Conservation (phyloP, 176 grass and related monocot genomes). For the Eleusine indica region DNA sequence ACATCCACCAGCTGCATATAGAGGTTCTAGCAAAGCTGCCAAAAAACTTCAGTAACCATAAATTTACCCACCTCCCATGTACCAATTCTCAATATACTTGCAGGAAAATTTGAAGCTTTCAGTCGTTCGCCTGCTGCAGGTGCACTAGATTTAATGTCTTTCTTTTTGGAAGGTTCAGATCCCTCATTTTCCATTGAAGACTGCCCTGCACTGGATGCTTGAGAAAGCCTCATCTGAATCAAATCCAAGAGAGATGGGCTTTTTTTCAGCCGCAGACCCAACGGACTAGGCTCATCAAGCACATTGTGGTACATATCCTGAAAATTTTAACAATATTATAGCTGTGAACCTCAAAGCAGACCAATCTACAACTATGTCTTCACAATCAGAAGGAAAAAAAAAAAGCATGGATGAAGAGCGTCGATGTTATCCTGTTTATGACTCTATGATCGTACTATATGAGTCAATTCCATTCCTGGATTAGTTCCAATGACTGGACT, state of each 20-base stretch:
- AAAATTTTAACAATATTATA: constrained; percentile 26
- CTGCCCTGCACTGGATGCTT: constrained; percentile 47
- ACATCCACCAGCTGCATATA: neutral
- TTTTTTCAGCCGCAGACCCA: constrained; percentile 87
- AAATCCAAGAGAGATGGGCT: constrained; percentile 87
- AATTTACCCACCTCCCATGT: constrained; percentile 79
- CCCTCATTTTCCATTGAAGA: constrained; percentile 24
- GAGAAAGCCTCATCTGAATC: constrained; percentile 85
- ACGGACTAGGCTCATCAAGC: constrained; percentile 81
- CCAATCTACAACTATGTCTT: neutral
- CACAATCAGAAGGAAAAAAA: neutral
- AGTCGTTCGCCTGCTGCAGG: constrained; percentile 57
- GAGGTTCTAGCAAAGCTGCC: constrained; percentile 12
- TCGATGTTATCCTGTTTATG: too few species aligned
- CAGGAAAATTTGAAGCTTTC: constrained; percentile 97
- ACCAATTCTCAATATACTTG: constrained; percentile 81
- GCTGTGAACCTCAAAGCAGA: constrained; percentile 26
- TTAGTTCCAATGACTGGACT: too few species aligned
- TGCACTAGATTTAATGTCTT: constrained; percentile 54
- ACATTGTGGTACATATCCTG: constrained; percentile 91
- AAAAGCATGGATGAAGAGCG: too few species aligned
- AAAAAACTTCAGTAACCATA: constrained; percentile 1
- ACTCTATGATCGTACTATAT: too few species aligned
- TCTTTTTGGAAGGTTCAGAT: constrained; percentile 59
- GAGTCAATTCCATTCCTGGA: too few species aligned